Evolutionary conservation across 345 rosid genomes (phyloP), one percentile per base, ranked within the genome.

Genomic region (Abelmoschus esculentus): DNA sequence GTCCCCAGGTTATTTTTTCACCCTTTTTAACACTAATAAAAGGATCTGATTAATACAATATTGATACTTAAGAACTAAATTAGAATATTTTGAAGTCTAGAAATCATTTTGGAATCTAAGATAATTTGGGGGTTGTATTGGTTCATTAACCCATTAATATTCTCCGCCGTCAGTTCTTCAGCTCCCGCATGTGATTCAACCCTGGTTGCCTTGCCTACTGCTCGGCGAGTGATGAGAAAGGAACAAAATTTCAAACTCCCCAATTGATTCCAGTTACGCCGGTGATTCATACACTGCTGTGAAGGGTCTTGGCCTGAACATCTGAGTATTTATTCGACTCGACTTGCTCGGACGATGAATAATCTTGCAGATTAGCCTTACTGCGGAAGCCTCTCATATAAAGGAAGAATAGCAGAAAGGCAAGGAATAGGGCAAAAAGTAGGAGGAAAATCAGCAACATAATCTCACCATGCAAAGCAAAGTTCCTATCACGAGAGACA

Each of bases 401-500:
- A 18, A 79, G 8, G 9, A 74, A 40, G 32, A 54, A 47, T 66
- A 80, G 50, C 2, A 82, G 49, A 61, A 70, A 44, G 44, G 77
- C 46, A 18, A 86, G 60, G 14, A 78, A 72, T 7, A 55, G 2
- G 14, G 78, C 8, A 52, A 86, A 81, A 58, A 82, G 53, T 28
- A 82, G 14, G 70, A 86, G 55, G 3, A 82, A 28, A 56, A 79
- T 73, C 5, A 82, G 70, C 83, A 86, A 22, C 86, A 72, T 76
- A 53, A 82, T 79, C 81, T 82, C 80, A 57, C 90, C 90, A 18
- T 81, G 80, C 62, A 80, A 71, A 1, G 83, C 85, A n/a, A 79
- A 86, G 64, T 82, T 52, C 3, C 67, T 78, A 54, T 84, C 90
- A 6, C 60, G 55, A 29, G 84, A 82, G 47, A 73, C 12, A 4